phyloP scores from a whole-genome alignment of 257 asterid genomes.

The Schizonepeta tenuifolia region DNA sequence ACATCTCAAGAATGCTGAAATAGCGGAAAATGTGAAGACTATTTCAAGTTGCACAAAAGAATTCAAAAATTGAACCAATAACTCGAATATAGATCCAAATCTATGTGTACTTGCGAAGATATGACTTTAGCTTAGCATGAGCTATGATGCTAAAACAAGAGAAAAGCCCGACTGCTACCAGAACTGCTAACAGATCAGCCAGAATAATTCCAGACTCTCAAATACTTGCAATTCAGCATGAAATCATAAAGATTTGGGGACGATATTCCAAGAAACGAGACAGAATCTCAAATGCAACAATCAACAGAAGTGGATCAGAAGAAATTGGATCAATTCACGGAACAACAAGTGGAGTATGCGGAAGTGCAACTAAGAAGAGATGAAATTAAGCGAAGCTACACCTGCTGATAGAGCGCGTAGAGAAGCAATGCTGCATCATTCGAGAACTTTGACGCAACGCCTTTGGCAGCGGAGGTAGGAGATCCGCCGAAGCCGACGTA shows the following conservation, averaged over 20 bases:
- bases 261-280: constrained; percentile 7
- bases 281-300: constrained; percentile 22
- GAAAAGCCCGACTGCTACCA: background rate
- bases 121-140: background rate
- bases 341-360: constrained; percentile 21
- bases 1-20: background rate
- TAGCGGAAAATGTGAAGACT: background rate
- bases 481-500: constrained; percentile 94
- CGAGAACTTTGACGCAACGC: constrained; percentile 78
- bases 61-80: background rate
- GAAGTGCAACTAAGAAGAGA: constrained; percentile 1
- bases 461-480: constrained; percentile 60
- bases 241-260: background rate
- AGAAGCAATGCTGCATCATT: constrained; percentile 88
- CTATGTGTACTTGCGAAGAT: too few species aligned
- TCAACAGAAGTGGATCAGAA: constrained; percentile 33
- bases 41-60: constrained; percentile 8
- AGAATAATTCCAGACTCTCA: constrained; percentile 2
- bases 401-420: constrained; percentile 94
- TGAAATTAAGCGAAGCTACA: constrained; percentile 18
- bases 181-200: constrained; percentile 9
- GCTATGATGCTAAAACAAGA: constrained; percentile 9
- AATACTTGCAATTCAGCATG: constrained; percentile 1
- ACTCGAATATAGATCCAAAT: background rate
- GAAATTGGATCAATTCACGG: constrained; percentile 32